Conservation (phyloP, 345 rosid species). For the Raphanus sativus region DNA sequence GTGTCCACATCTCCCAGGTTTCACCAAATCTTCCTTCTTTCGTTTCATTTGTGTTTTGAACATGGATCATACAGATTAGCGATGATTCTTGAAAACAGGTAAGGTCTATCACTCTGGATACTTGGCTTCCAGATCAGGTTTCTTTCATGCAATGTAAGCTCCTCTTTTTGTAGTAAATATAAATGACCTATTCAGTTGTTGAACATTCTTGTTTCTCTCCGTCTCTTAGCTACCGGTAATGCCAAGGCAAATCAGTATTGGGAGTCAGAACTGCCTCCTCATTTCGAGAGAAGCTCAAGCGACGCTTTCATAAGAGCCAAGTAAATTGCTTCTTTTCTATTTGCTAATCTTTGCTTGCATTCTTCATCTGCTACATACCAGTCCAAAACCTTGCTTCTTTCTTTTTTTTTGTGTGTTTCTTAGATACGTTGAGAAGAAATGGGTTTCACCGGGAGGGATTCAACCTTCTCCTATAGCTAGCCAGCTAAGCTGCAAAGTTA, state of each 20-base stretch:
- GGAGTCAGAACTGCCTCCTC: conserved; percentile 91
- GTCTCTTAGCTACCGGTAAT: conserved; percentile 71
- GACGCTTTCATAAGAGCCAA: conserved; percentile 81
- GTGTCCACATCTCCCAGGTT: conserved; percentile 96
- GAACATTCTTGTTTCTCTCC: neutral
- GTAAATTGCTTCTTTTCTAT: conserved; percentile 43
- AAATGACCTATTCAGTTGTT: conserved; percentile 2
- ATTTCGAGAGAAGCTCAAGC: conserved; percentile 63
- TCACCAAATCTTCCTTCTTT: neutral
- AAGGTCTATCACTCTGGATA: conserved; percentile 88
- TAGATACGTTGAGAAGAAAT: conserved; percentile 77
- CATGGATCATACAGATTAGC: neutral
- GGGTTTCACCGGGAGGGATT: conserved; percentile 50
- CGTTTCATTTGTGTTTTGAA: neutral
- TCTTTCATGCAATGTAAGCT: conserved; percentile 76
- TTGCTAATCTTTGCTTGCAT: neutral
- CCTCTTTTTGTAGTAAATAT: neutral
- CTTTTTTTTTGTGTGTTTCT: neutral
- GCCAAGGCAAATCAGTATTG: conserved; percentile 75
- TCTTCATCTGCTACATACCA: no score
- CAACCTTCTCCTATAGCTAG: conserved; percentile 37
- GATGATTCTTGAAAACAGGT: conserved; percentile 50
- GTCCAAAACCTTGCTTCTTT: no score
- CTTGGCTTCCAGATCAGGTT: conserved; percentile 98
- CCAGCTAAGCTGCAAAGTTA: conserved; percentile 25